Percentiles rank a stretch among this genome's conserved stretches.
phyloP scores from a whole-genome alignment of 495 filamentous ascomycete genomes.

The Xylaria cubensis region DNA sequence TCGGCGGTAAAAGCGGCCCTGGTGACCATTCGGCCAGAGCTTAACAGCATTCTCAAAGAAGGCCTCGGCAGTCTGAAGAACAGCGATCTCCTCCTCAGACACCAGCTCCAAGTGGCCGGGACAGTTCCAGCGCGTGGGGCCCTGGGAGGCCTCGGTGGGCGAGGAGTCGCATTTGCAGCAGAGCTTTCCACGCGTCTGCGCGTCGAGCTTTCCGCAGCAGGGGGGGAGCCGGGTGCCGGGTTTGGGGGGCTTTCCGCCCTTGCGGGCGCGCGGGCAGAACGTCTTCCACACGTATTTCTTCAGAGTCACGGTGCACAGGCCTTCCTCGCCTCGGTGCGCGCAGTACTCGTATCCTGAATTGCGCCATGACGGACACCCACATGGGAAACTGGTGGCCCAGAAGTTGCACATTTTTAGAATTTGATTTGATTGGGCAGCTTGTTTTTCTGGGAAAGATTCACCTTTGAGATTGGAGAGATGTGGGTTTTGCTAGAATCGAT shows the following conservation, averaged over 20 bases:
- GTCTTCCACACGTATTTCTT: neutral
- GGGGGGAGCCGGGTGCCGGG: neutral
- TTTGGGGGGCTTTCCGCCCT: neutral
- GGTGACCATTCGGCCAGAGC: neutral
- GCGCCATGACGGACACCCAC: neutral
- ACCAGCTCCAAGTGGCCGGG: neutral
- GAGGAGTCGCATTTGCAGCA: conserved; percentile 10
- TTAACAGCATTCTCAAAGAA: neutral
- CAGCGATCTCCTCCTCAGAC: neutral
- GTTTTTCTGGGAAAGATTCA: neutral
- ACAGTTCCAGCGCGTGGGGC: neutral
- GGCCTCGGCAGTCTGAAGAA: neutral
- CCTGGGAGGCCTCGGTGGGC: neutral
- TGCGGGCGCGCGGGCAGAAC: neutral
- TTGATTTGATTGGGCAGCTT: neutral
- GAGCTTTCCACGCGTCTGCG: neutral
- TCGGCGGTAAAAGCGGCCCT: neutral
- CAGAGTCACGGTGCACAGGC: neutral
- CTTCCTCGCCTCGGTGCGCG: neutral
- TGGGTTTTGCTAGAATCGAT: neutral
- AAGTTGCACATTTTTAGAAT: conserved; percentile 8
- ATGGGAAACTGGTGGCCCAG: neutral
- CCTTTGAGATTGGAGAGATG: neutral
- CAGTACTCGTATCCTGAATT: neutral
- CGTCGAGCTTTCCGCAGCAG: neutral